phyloP scores from a whole-genome alignment of 106 monocot species.

The Vanilla planifolia region DNA sequence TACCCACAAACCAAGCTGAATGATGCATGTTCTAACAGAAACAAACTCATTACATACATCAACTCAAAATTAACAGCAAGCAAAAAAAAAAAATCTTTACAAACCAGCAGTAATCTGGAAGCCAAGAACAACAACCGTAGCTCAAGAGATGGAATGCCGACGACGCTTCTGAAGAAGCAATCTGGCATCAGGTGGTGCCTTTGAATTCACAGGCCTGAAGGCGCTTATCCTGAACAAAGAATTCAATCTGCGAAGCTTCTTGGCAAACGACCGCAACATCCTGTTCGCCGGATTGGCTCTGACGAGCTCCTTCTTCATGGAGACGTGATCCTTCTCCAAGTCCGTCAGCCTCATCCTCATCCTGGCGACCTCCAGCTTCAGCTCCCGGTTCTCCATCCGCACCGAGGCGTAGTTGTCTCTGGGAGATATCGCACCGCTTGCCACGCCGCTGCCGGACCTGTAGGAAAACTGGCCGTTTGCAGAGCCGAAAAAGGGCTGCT shows the following conservation, averaged over 20 bases:
- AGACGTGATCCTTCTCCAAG: slow-evolving; percentile 81
- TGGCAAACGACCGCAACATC: slow-evolving; percentile 46
- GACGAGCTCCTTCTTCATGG: slow-evolving; percentile 76
- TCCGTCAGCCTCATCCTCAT: slow-evolving; percentile 92
- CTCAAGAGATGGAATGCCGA: slow-evolving; percentile 58
- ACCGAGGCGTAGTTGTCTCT: slow-evolving; percentile 81
- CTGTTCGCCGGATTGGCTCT: slow-evolving; percentile 49
- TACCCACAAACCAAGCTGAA: neutral
- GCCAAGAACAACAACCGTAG: no score
- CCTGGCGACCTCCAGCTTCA: slow-evolving; percentile 78
- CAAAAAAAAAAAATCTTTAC: neutral
- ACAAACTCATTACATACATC: neutral
- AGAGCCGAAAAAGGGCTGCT: slow-evolving; percentile 54
- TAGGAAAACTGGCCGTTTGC: slow-evolving; percentile 31
- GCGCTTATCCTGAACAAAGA: slow-evolving; percentile 35
- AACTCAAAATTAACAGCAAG: neutral
- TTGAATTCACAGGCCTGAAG: slow-evolving; percentile 18
- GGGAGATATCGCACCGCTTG: slow-evolving; percentile 71
- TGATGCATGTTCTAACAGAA: no score
- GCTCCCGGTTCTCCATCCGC: slow-evolving; percentile 76
- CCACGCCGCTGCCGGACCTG: slow-evolving; percentile 59
- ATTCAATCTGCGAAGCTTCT: slow-evolving; percentile 46
- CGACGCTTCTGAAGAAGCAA: slow-evolving; percentile 51
- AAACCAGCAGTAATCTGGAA: neutral
- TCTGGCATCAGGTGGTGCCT: slow-evolving; percentile 27